Base-by-base conservation (phyloP, 345 rosid species). In the Ailanthus altissimus region DNA sequence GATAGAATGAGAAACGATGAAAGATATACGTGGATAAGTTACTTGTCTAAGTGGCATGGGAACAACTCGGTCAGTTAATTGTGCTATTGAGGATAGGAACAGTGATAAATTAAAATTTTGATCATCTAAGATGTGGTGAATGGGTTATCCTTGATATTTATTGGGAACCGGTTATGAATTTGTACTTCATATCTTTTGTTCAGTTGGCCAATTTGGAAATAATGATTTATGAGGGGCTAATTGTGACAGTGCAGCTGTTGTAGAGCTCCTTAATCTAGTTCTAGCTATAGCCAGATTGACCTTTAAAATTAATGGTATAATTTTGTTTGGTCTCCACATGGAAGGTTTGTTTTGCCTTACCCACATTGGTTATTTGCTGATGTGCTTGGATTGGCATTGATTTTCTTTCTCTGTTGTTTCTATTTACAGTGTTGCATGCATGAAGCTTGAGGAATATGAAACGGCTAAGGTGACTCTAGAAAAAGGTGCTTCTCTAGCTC, bases 401-500 rank as follows among this genome's bases (percentile, higher is more conserved):
- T 18, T 75, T 73, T 59, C 64, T 16, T 70, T 69, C n/a, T 43
- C 69, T 42, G 59, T 25, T 67, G 50, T 43, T 43, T 74, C 59
- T 70, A 15, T 61, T 12, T 83, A 67, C 83, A 97, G 99, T 70
- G 84, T 78, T 81, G 97, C 98, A 0, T 97, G 97, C 81, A 84
- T 92, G 84, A 92, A 90, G 83, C 97, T 97, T 74, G 97, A 92
- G 82, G 98, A 97, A 62, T 94, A 88, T 88, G 67, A 84, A 40
- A 91, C 94, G 16, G 97, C 99, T 8, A 92, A 94, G 88, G 89
- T 85, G 54, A 96, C 97, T 8, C 79, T 91, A 63, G 94, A 92
- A 86, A 72, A 66, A 20, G 99, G 98, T 25, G 88, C 89, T 49
- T 73, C 89, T 69, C 74, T 88, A 11, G 88, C 87, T 5, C 93